These are phyloP conservation scores for Rhipidocladum racemiflorum DNA, from an alignment of 176 grass and related monocot genomes.

Conservation along the genomic window DNA sequence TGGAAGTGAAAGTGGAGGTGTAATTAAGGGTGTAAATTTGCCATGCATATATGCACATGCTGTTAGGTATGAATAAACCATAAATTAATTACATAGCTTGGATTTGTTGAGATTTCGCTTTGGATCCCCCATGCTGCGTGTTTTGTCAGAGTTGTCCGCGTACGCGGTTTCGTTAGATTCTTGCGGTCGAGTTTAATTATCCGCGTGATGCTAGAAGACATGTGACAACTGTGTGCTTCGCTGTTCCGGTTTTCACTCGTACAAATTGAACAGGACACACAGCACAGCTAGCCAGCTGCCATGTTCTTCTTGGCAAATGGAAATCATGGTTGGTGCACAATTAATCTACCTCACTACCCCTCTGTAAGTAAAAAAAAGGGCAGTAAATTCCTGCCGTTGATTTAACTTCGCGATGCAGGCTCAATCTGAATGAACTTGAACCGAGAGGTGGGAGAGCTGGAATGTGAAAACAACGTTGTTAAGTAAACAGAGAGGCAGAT, in stretches of 20 bases:
- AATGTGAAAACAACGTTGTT: too few relatives aligned
- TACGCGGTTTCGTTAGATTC: background rate
- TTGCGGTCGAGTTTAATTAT: background rate
- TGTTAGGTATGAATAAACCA: background rate
- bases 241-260: background rate
- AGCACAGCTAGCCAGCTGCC: background rate
- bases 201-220: background rate
- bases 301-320: background rate
- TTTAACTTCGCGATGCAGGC: background rate
- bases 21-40: background rate
- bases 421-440: background rate
- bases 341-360: background rate
- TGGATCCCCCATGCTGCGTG: background rate
- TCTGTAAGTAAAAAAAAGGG: background rate
- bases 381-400: background rate
- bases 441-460: too few relatives aligned
- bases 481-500: too few relatives aligned
- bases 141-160: background rate
- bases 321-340: background rate
- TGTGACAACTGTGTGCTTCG: conserved; percentile 14
- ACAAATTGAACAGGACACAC: background rate
- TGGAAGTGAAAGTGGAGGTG: background rate
- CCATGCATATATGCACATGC: background rate
- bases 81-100: background rate
- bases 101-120: background rate